Evolutionary conservation across 2,329 filamentous ascomycete species (phyloP), one percentile per base, ranked within the genome.

Genomic region (Aureobasidium sp.): DNA sequence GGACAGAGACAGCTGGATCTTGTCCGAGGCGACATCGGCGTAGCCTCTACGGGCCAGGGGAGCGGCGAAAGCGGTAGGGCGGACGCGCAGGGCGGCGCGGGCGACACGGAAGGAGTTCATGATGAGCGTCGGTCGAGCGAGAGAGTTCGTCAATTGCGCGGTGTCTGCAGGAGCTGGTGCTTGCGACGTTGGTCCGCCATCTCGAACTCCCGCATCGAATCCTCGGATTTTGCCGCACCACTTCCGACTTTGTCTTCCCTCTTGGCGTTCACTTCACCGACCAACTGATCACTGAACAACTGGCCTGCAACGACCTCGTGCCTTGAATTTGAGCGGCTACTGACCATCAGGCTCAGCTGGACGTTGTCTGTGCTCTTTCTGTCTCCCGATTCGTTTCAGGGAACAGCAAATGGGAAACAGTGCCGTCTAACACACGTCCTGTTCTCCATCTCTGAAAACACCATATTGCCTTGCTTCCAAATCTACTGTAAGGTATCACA

Each of bases 81-180:
- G 88, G 74, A 85, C 89, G 79, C 90, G 84, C 76, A 96, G 83
- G 80, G 90, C 93, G 78, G 86, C 84, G 78, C 93, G 88, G 81
- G 91, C 89, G 78, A 96, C 82, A 79, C 92, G 90, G 79, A 96
- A 80, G 77, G 90, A 89, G 85, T 91, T 96, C 93, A 97, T 97
- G 79, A 78, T 84, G 63, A 33, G 58, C 38, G 38, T 38, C 49
- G 57, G 35, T 31, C 33, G 54, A 37, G 57, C 42, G 51, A 33
- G 57, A 21, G 46, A 31, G 57, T 55, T 46, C 31, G 49, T 61
- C 49, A 57, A 60, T 61, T 61, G 59, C 47, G 17, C 47, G 31
- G 37, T 53, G 57, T 60, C 45, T 49, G 51, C 38, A 43, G 37
- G 38, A 43, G 29, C 29, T 42, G 37, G 40, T 57, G 35, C 57